phyloP scores from a whole-genome alignment of 225 moss, liverwort and hornwort species.

The Pseudoscleropodium purum region DNA sequence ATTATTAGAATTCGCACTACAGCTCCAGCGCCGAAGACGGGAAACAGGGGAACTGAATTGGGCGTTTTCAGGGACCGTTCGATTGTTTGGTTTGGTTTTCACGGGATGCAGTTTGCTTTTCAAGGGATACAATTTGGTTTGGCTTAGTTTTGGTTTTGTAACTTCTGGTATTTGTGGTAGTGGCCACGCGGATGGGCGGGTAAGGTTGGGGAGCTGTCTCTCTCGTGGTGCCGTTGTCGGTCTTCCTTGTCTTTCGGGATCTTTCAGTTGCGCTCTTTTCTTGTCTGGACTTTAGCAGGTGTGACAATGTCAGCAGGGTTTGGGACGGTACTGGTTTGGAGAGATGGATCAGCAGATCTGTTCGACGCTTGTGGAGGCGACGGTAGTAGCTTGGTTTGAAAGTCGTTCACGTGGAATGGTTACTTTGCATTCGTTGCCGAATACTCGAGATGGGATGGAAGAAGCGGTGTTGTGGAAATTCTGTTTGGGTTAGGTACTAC shows the following conservation, averaged over 20 bases:
- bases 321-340: background rate
- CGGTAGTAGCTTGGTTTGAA: background rate
- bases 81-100: background rate
- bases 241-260: background rate
- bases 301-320: background rate
- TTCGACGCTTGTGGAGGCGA: background rate
- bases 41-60: background rate
- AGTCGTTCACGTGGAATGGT: background rate
- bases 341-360: background rate
- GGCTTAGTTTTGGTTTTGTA: background rate
- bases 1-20: background rate
- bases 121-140: background rate
- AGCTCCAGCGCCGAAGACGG: background rate
- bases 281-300: background rate
- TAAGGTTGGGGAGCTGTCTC: background rate
- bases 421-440: background rate
- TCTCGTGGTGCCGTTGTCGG: background rate
- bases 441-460: background rate
- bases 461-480: background rate
- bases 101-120: background rate
- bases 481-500: background rate
- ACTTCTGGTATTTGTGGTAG: background rate
- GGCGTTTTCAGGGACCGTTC: background rate
- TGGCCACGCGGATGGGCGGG: background rate
- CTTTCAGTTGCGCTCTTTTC: background rate